These are phyloP conservation scores for Chytriomyces sp. DNA, from an alignment of 192 early-diverging fungal genomes.

Conservation along the genomic window DNA sequence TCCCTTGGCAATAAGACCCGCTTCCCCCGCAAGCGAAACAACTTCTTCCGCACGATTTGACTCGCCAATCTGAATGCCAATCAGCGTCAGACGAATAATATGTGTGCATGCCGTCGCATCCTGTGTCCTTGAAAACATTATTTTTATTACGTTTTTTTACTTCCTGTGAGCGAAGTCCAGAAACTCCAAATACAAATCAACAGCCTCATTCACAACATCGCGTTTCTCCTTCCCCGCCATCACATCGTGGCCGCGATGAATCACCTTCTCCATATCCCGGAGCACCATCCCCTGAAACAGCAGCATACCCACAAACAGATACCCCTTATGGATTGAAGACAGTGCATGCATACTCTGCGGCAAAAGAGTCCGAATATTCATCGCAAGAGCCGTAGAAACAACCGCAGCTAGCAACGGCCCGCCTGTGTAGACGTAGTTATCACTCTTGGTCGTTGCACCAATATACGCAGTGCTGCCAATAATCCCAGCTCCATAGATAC, in stretches of 20 bases:
- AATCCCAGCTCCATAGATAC: constrained; percentile 4
- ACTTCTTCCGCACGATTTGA: not conserved
- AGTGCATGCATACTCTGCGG: not conserved
- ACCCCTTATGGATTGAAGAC: not conserved
- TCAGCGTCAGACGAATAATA: not conserved
- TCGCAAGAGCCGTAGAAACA: not conserved
- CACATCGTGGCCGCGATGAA: not conserved
- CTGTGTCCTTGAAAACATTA: too few relatives aligned
- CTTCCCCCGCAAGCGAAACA: not conserved
- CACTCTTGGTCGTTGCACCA: not conserved
- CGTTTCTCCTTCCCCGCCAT: not conserved
- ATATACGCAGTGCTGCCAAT: not conserved
- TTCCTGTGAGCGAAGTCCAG: not conserved
- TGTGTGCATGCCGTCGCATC: too few relatives aligned
- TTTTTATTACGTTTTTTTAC: too few relatives aligned
- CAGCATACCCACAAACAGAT: not conserved
- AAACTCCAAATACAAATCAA: constrained; percentile 12
- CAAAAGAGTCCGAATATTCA: not conserved
- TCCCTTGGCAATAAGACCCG: too few relatives aligned
- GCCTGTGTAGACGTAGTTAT: constrained; percentile 9
- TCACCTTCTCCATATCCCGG: constrained; percentile 2
- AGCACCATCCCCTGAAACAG: not conserved
- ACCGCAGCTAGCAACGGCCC: not conserved
- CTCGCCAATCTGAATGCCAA: not conserved
- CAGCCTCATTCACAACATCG: constrained; percentile 16